A percentile compares a stretch with the other conserved stretches of the same genome.
Conservation (phyloP, 805 yeast genomes). For the Wickerhamomyces hampshirensis region DNA sequence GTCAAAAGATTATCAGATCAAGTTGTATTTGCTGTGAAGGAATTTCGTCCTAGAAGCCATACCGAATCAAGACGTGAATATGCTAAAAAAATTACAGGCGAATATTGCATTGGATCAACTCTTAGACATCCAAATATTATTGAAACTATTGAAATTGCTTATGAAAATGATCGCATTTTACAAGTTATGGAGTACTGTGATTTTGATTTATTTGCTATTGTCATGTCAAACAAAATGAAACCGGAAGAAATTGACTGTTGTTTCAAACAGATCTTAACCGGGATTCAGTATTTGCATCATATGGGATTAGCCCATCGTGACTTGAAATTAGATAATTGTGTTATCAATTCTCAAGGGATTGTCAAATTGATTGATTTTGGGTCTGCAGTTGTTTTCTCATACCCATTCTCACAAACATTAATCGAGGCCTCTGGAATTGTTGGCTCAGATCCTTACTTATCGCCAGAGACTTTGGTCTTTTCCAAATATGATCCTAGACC, state of each 20-base stretch:
- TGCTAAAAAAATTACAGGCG: constrained; percentile 88
- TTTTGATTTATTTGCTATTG: constrained; percentile 88
- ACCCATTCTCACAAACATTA: constrained; percentile 71
- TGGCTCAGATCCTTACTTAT: constrained; percentile 85
- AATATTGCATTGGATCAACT: constrained; percentile 90
- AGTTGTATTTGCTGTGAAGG: constrained; percentile 85
- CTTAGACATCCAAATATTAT: constrained; percentile 86
- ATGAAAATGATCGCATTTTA: constrained; percentile 78
- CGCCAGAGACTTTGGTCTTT: constrained; percentile 87
- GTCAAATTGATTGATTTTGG: constrained; percentile 92
- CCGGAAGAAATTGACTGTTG: constrained; percentile 79
- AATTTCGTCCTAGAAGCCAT: constrained; percentile 72
- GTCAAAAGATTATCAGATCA: constrained; percentile 63
- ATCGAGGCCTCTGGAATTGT: constrained; percentile 81
- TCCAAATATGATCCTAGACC: constrained; percentile 86
- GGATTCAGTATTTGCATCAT: constrained; percentile 73
- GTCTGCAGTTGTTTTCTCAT: constrained; percentile 84
- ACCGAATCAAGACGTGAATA: constrained; percentile 80
- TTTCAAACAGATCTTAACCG: constrained; percentile 79
- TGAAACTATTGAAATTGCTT: constrained; percentile 86
- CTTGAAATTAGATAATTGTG: constrained; percentile 89
- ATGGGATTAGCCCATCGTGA: constrained; percentile 91
- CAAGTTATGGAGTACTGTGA: constrained; percentile 96
- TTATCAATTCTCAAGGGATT: constrained; percentile 73
- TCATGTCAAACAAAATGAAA: constrained; percentile 88